Base-by-base conservation (phyloP, 768 basidiomycete species). In the Panellus pusillus region DNA sequence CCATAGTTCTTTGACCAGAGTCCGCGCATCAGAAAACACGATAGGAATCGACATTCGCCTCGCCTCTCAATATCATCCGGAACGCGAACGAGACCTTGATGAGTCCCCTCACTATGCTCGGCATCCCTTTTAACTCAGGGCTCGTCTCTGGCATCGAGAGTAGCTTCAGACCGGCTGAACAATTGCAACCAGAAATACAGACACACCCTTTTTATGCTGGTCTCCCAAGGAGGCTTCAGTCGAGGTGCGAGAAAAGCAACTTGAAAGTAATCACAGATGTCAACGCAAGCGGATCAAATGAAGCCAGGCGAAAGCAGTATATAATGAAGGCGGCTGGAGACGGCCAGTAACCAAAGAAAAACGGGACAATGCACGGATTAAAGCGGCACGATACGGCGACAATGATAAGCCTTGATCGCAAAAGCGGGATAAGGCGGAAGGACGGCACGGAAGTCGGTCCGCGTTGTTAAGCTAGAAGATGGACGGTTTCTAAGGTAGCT, bases 1-100 rank as follows among this genome's bases (percentile, higher is more conserved):
- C 97, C 97, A 58, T 99, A 98, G 41, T 97, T 97, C 70, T 94
- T 93, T 31, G 91, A 83, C n/a, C 74, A 75, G 64, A 98, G 95
- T 0, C 92, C 95, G 27, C 77, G 75, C 52, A 98, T 35, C 32
- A 4, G 32, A 37, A 37, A 74, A 69, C 20, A 70, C 64, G 48
- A 78, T 63, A 57, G 59, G 63, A 57, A 82, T 79, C n/a, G 69
- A 74, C 7, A 69, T 66, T n/a, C n/a, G n/a, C n/a, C n/a, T 42
- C 74, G 71, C 44, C 75, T 70, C 59, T 83, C 79, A 45, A 72
- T 69, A 35, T 74, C 74, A 48, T 79, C 78, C 18, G 82, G 82
- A 40, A 83, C 58, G 44, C 77, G 73, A 44, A 82, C 69, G 74
- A 17, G 74, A 71, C 42, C 69, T 67, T 28, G 75, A 57, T 19